Evolutionary conservation across 352 stramenopile species (phyloP).

Genomic region (Globisporangium cederbergense): DNA sequence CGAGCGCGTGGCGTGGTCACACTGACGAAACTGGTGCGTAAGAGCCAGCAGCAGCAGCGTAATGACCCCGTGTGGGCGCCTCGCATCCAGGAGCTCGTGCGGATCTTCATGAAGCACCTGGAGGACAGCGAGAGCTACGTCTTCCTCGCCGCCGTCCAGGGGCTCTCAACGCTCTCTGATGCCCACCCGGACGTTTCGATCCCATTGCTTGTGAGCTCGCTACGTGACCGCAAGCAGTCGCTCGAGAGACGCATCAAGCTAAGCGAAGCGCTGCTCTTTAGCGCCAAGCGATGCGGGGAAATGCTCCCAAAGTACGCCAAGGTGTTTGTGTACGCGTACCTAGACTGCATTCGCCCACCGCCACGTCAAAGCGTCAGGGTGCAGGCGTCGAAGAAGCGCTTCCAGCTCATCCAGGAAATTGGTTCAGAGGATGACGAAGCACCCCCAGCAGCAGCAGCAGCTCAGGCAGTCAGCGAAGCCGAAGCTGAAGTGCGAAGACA

Average conservation of each 20-base stretch:
- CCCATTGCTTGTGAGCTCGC: conserved; percentile 48
- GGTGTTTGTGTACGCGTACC: conserved; percentile 74
- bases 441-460: neutral
- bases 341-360: conserved; percentile 68
- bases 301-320: conserved; percentile 68
- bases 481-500: conserved; percentile 18
- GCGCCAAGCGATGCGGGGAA: conserved; percentile 72
- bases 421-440: neutral
- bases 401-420: conserved; percentile 64
- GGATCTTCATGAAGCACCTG: conserved; percentile 62
- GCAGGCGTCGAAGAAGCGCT: conserved; percentile 13
- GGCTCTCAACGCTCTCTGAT: conserved; percentile 58
- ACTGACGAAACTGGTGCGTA: conserved; percentile 73
- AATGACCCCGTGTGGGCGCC: conserved; percentile 41
- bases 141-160: conserved; percentile 78
- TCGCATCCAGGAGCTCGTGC: conserved; percentile 44
- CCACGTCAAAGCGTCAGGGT: neutral
- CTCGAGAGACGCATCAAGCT: conserved; percentile 80
- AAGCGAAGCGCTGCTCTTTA: conserved; percentile 78
- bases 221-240: conserved; percentile 42
- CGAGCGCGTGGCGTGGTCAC: conserved; percentile 69
- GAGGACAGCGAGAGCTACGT: conserved; percentile 81
- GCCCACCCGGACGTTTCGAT: conserved; percentile 61
- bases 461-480: neutral
- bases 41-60: conserved; percentile 43